Conservation (phyloP, 371 early-diverging fungal genomes). For the Conidiobolus coronatus region DNA sequence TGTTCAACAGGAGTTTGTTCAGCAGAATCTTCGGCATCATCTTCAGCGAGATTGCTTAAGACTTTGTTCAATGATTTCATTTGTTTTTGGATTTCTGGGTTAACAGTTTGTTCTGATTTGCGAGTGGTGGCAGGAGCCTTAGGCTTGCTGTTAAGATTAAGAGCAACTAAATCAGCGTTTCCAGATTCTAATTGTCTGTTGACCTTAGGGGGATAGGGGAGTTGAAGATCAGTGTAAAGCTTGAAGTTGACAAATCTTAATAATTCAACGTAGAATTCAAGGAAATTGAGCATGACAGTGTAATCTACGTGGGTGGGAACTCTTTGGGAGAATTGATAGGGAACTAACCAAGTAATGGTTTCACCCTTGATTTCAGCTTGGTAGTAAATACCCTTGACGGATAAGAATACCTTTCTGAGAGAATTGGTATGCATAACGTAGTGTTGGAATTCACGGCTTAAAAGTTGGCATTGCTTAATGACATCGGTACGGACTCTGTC, state of each 20-base stretch:
- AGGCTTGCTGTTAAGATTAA: conserved; percentile 4
- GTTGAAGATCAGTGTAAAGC: conserved; percentile 62
- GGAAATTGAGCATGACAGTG: conserved; percentile 87
- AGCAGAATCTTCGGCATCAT: not conserved
- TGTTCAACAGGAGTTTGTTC: conserved; percentile 3
- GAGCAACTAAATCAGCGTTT: conserved; percentile 46
- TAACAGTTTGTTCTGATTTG: too few species aligned
- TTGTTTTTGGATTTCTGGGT: too few species aligned
- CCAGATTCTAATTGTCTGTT: conserved; percentile 32
- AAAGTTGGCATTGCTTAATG: conserved; percentile 50
- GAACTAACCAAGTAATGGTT: conserved; percentile 83
- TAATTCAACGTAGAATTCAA: conserved; percentile 82
- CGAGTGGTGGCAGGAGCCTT: not conserved
- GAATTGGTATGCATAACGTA: conserved; percentile 57
- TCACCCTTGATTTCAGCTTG: conserved; percentile 90
- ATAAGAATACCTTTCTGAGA: conserved; percentile 73
- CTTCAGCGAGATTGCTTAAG: conserved; percentile 1
- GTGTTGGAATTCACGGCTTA: conserved; percentile 76
- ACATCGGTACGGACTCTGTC: conserved; percentile 31
- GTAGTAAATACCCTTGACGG: conserved; percentile 97
- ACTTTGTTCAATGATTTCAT: too few species aligned
- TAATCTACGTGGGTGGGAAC: conserved; percentile 91
- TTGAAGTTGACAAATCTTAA: conserved; percentile 90
- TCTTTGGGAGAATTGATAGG: conserved; percentile 75
- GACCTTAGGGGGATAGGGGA: conserved; percentile 72